Base-by-base conservation (phyloP, 164 flowering plant genomes). In the Umbilicus rupestris region DNA sequence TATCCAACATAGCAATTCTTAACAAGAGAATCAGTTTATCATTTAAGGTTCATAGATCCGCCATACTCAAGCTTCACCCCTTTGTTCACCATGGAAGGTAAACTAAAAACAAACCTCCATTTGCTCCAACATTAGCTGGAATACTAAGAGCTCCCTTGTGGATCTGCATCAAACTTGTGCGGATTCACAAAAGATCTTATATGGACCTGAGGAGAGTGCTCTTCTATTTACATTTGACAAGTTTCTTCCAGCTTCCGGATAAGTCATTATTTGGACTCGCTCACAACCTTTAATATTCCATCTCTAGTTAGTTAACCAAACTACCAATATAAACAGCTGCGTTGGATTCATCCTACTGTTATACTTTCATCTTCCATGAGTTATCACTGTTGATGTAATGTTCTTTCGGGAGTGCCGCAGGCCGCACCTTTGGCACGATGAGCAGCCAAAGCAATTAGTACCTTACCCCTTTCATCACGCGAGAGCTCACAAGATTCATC, bases 401-500 rank as follows among this genome's bases (percentile, higher is more conserved):
- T 0, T 79, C 37, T 46, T 77, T 82, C 79, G 83, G 89, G 67
- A 82, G n/a, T 22, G 87, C 88, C 14, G 83, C 90, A 71, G n/a
- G 87, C 88, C 14, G 83, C 90, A 71, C 85, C 86, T 78, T 84
- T 85, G 24, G 86, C 82, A 19, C 87, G 67, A 52, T 83, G 83
- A 44, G 85, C 77, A 39, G 83, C 81, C 39, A 74, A 70, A 2
- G 79, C 73, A 39, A 69, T 59, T 0, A 68, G 66, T 31, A 73
- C 70, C 72, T 81, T 87, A 28, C 78, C 90, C 72, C 84, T 81
- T 64, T 83, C 87, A 29, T 80, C 85, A 20, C 73, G 87, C 68
- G 87, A 80, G 39, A 86, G 86, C 71, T 87, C 96, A 69, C 80
- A 80, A 22, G 90, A 66, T 69, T 90, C 96, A 65, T 88, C 78